These are phyloP conservation scores for Pseudopyricularia cyperi DNA, from an alignment of 2,329 filamentous ascomycete genomes.

Conservation along the genomic window DNA sequence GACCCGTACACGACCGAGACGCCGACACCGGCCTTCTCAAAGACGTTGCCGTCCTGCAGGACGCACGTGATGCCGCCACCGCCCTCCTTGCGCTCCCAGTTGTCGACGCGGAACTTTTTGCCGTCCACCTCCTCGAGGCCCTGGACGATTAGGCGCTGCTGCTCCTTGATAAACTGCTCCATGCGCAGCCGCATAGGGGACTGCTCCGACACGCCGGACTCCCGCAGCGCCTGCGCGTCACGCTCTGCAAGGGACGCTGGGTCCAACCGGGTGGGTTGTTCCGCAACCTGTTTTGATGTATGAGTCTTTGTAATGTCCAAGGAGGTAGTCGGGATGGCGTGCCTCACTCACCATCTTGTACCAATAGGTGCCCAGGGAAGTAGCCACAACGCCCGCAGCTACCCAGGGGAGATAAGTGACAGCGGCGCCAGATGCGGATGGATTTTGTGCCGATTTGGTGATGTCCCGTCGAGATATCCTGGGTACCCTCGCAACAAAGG, in stretches of 20 bases:
- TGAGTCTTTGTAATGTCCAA: background rate
- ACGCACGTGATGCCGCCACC: constrained; percentile 92
- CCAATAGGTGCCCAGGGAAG: background rate
- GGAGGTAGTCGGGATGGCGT: no score
- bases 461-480: background rate
- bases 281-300: constrained; percentile 23
- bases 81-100: constrained; percentile 77
- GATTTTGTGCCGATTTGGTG: background rate
- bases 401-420: background rate
- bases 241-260: constrained; percentile 67
- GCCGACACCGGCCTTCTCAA: constrained; percentile 95
- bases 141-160: constrained; percentile 77
- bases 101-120: constrained; percentile 67
- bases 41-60: constrained; percentile 89
- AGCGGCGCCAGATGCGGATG: background rate
- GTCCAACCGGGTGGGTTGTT: constrained; percentile 38
- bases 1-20: constrained; percentile 91
- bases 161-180: constrained; percentile 90
- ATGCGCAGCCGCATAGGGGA: constrained; percentile 97
- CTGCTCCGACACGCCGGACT: constrained; percentile 57
- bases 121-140: constrained; percentile 78
- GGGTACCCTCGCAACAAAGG: background rate
- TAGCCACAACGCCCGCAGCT: background rate
- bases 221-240: constrained; percentile 69
- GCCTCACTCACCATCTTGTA: constrained; percentile 1